Conservation (phyloP, 768 basidiomycete genomes). For the Tricholoma hemisulphureum region DNA sequence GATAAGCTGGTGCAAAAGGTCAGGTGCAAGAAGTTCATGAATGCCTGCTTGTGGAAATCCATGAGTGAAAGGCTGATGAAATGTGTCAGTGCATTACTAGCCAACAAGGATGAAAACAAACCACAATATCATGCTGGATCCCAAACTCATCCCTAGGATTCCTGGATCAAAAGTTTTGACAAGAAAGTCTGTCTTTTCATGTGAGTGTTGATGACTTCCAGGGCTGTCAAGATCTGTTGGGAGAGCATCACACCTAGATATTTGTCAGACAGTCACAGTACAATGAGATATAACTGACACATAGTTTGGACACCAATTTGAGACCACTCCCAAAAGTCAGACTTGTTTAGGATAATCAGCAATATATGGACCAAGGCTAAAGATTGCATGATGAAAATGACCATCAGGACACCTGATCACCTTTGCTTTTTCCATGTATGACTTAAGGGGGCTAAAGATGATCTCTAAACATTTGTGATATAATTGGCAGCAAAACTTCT, state of each 20-base stretch:
- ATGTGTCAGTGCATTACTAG: too few relatives aligned
- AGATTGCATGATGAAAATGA: conserved; percentile 29
- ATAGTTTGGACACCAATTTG: too few relatives aligned
- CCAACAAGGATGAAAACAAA: conserved; percentile 15
- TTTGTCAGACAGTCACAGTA: background rate
- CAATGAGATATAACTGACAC: too few relatives aligned
- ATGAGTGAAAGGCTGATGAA: background rate
- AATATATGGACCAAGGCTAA: too few relatives aligned
- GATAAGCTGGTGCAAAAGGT: too few relatives aligned
- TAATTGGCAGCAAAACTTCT: conserved; percentile 11
- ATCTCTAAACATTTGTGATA: conserved; percentile 3
- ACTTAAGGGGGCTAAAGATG: background rate
- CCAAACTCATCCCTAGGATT: conserved; percentile 33
- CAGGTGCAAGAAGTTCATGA: too few relatives aligned
- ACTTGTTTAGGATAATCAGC: too few relatives aligned
- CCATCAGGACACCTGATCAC: conserved; percentile 33
- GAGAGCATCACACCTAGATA: conserved; percentile 22
- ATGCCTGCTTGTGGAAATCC: too few relatives aligned
- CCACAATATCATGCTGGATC: conserved; percentile 29
- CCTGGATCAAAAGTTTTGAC: conserved; percentile 24
- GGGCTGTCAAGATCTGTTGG: conserved; percentile 20
- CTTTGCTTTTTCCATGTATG: conserved; percentile 18
- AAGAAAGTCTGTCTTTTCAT: conserved; percentile 24
- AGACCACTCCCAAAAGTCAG: too few relatives aligned
- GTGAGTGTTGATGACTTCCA: conserved; percentile 18